Evolutionary conservation across 805 yeast species (phyloP), one percentile per base, ranked within the genome.

Genomic region (Candida hispaniensis): DNA sequence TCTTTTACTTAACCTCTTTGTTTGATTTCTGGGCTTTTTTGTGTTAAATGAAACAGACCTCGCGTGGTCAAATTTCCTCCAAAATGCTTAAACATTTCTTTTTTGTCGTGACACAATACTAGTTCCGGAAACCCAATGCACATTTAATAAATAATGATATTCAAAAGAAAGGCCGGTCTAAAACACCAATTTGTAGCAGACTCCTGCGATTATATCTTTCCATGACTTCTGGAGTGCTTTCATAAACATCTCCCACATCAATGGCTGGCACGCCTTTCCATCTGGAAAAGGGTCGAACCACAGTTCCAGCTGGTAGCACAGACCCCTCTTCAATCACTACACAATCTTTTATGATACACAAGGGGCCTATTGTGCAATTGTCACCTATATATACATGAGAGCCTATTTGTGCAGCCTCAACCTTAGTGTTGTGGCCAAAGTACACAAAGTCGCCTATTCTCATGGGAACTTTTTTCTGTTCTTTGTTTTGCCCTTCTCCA

Each of bases 381-480:
- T 35, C 35, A 14, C 65, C 66, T 7, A 61, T 56, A 9, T 41
- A 21, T 3, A 60, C 63, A 16, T 46, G 42, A 4, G 59, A 53
- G 4, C 67, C 66, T 6, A 61, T 49, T n/a, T 50, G 34, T 4
- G 63, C 63, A 5, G 66, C 63, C 30, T 54, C 46, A 10, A 60
- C 32, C 5, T 23, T 27, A 2, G 54, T 38, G 22, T 43, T 33
- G n/a, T 30, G 33, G 14, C 64, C 67, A 7, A 61, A 45, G 14
- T 44, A 44, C 9, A 63, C 66, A 30, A 42, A 51, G 26, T 49
- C 49, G 14, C 67, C 67, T 10, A 63, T 49, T 22, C 51, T 46
- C 20, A 56, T 35, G 1, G 66, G 64, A 33, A 53, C 55, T 22
- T 14, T 34, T 38, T 19, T 34, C 23, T 23, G 34, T 34, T n/a